Base-by-base conservation (phyloP, 2,329 filamentous ascomycete species). In the Pyrenophora seminiperda region DNA sequence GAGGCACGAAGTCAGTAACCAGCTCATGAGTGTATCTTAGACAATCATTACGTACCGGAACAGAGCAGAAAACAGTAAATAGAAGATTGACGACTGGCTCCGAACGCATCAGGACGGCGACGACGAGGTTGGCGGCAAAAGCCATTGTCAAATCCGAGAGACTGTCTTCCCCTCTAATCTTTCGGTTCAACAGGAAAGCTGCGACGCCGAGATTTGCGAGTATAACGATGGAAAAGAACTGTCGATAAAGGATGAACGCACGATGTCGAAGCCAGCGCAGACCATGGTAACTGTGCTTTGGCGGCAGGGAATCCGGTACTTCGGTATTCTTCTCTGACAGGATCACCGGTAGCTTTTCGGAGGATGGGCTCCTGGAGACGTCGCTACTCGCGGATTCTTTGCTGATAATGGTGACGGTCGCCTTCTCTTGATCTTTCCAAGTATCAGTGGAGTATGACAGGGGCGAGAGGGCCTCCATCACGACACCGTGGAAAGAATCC, bases 61-160 rank as follows among this genome's bases (percentile, higher is more conserved):
- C 61, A 2, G 66, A 73, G 33, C 71, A 74, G 36, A 66, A 71
- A 4, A 61, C 45, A 3, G 61, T 66, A 49, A 73, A 74, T 6
- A 73, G 60, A n/a, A 68, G 42, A 40, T 73, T 74, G 47, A 73
- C 53, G 2, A 74, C 62, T 13, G 65, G 70, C 34, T 74, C 71
- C 4, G 66, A 71, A 5, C 72, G 67, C 54, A 71, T 68, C 18
- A 70, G 36, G 3, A 73, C 61, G 2, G 68, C 61, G 31, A 68
- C 41, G 33, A 60, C 62, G 1, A 73, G 56, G 42, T 77, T 76
- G 17, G 65, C 55, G 20, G 73, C 69, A 3, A 69, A 65, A 1
- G 73, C 71, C 9, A 68, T 71, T 9, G 70, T 65, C 17, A 73
- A 49, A 37, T 68, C 53, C 2, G 58, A 53, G 2, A 71, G 56